phyloP scores from a whole-genome alignment of 805 yeast species.

The Spathaspora arborariae region DNA sequence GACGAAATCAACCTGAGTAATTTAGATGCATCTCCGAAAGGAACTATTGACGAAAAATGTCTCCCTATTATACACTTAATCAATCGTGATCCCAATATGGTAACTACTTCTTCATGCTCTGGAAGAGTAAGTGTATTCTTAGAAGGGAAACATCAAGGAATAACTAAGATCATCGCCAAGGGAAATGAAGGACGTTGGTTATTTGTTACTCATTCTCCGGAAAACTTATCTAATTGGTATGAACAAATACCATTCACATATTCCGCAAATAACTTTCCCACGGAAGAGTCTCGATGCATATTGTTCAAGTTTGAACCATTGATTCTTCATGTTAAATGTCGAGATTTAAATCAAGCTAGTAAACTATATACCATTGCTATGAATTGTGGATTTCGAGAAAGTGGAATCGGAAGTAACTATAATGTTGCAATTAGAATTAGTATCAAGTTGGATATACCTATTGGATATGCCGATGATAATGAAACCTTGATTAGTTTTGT shows the following conservation, averaged over 20 bases:
- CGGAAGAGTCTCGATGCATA: slow-evolving; percentile 45
- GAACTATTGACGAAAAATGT: slow-evolving; percentile 73
- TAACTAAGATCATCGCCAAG: slow-evolving; percentile 63
- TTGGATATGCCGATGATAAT: slow-evolving; percentile 48
- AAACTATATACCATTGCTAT: slow-evolving; percentile 65
- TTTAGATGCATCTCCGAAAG: slow-evolving; percentile 82
- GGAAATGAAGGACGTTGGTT: slow-evolving; percentile 86
- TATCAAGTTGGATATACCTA: slow-evolving; percentile 71
- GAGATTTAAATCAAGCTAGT: slow-evolving; percentile 56
- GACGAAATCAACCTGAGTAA: slow-evolving; percentile 46
- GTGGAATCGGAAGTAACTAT: slow-evolving; percentile 78
- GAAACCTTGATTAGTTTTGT: slow-evolving; percentile 44
- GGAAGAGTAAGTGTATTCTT: slow-evolving; percentile 81
- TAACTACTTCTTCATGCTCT: slow-evolving; percentile 85
- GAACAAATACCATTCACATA: slow-evolving; percentile 22
- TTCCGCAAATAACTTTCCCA: slow-evolving; percentile 4
- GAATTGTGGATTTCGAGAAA: slow-evolving; percentile 83
- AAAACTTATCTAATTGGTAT: slow-evolving; percentile 48
- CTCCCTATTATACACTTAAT: slow-evolving; percentile 68
- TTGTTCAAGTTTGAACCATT: slow-evolving; percentile 82
- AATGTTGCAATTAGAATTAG: slow-evolving; percentile 77
- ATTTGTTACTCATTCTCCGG: slow-evolving; percentile 67
- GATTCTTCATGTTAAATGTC: slow-evolving; percentile 78
- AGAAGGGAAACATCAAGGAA: slow-evolving; percentile 47
- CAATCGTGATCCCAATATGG: slow-evolving; percentile 61